Base-by-base conservation (phyloP, 768 basidiomycete species). In the Russula foetens region DNA sequence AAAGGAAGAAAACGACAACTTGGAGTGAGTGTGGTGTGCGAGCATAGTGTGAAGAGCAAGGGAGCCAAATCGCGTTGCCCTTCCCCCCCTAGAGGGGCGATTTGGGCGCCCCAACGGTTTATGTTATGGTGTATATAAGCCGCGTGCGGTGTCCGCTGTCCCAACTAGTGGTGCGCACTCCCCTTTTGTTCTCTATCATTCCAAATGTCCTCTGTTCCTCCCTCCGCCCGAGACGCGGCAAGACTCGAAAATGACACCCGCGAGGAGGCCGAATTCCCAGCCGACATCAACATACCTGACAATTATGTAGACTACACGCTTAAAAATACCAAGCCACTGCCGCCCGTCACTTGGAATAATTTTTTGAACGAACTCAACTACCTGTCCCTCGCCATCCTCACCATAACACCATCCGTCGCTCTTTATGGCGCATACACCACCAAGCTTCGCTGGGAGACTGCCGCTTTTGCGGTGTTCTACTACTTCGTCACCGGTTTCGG, bases 401-500 rank as follows among this genome's bases (percentile, higher is more conserved):
- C 82, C 60, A 60, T 89, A 66, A 86, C 84, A 1, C 96, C 95
- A 17, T 9, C 83, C 28, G 69, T 96, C 57, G 84, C 92, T 62
- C 71, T 91, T 70, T 75, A 84, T 73, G 95, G 93, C 29, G 79
- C 85, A 33, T 77, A 71, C 65, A 84, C 81, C 61, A 88, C 86
- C 12, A 77, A 70, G 70, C 76, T 91, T 53, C 77, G 80, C 62
- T 83, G 81, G 81, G 75, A 91, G 76, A 99, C 97, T 0, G 79
- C 81, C 19, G 51, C 86, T n/a, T 90, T 80, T 75, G 68, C 77
- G 56, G 76, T 85, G 58, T 54, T 83, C 45, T 90, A 88, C 74
- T 90, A 90, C 72, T 88, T 81, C 70, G 75, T 85, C 70, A 90
- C 88, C 8, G 96, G 94, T 39, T 79, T 96, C 17, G 92, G 90